Percentiles rank a stretch among this genome's conserved stretches.
phyloP scores from a whole-genome alignment of 2,329 filamentous ascomycete species.

The Chrysoporthe austroafricana region DNA sequence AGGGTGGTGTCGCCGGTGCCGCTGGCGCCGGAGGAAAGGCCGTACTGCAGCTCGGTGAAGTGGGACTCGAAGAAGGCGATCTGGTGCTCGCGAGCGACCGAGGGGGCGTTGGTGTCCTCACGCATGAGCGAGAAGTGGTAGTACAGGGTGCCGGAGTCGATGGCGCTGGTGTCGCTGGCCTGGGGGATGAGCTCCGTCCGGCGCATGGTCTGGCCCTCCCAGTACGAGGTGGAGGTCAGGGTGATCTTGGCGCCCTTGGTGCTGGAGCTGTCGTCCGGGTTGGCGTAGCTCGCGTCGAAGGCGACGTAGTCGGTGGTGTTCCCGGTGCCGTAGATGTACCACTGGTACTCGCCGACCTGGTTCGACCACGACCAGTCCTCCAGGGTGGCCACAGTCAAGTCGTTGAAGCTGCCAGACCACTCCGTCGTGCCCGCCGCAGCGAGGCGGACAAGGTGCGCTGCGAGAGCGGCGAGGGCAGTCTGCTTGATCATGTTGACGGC shows the following conservation, averaged over 20 bases:
- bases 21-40: slow-evolving; percentile 51
- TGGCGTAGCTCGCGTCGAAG: slow-evolving; percentile 60
- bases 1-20: slow-evolving; percentile 51
- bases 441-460: slow-evolving; percentile 31
- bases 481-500: slow-evolving; percentile 26
- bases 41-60: slow-evolving; percentile 72
- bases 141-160: slow-evolving; percentile 64
- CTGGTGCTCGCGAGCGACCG: slow-evolving; percentile 65
- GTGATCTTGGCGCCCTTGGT: slow-evolving; percentile 67
- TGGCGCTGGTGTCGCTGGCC: slow-evolving; percentile 55
- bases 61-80: slow-evolving; percentile 63
- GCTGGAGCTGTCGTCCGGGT: slow-evolving; percentile 61
- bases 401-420: slow-evolving; percentile 66
- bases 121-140: slow-evolving; percentile 71
- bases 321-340: slow-evolving; percentile 69
- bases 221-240: slow-evolving; percentile 62
- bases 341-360: slow-evolving; percentile 68
- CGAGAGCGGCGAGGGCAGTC: slow-evolving; percentile 28
- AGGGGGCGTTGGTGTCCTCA: slow-evolving; percentile 58
- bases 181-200: slow-evolving; percentile 72
- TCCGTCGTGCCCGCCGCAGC: slow-evolving; percentile 51
- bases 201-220: slow-evolving; percentile 71
- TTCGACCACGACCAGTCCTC: slow-evolving; percentile 66
- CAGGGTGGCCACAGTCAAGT: slow-evolving; percentile 54
- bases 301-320: slow-evolving; percentile 60